Percentiles rank a stretch among this genome's conserved stretches.
Conservation (phyloP, 139 green algal genomes). For the Tetraselmis chui region DNA sequence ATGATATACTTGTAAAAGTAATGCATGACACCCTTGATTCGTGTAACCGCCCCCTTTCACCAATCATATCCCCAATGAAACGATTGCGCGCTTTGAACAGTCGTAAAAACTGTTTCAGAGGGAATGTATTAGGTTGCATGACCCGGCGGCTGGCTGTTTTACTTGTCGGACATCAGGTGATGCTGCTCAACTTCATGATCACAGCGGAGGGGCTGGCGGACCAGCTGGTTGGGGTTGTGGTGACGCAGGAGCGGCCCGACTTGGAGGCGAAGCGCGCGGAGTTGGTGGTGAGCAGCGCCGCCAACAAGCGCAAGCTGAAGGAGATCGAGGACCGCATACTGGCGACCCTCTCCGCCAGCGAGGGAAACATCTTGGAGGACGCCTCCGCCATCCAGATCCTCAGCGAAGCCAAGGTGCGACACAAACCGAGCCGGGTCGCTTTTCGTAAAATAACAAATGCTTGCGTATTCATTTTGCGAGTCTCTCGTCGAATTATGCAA, state of each 20-base stretch:
- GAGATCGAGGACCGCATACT: constrained; percentile 59
- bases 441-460: not conserved
- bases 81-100: too few species aligned
- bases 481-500: not conserved
- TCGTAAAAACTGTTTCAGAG: too few species aligned
- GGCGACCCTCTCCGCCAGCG: constrained; percentile 23
- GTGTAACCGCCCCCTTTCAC: too few species aligned
- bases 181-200: constrained; percentile 71
- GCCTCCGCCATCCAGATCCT: constrained; percentile 28
- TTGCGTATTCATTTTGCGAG: not conserved
- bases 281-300: constrained; percentile 42
- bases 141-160: too few species aligned
- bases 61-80: too few species aligned
- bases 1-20: too few species aligned
- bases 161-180: too few species aligned
- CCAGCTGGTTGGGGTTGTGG: constrained; percentile 65
- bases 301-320: constrained; percentile 53
- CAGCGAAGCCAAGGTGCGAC: constrained; percentile 31
- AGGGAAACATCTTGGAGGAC: constrained; percentile 45
- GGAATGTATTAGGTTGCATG: too few species aligned
- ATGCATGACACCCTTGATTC: too few species aligned
- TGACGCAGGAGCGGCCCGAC: constrained; percentile 59
- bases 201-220: constrained; percentile 59
- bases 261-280: constrained; percentile 54
- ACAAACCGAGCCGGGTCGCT: constrained; percentile 19